Evolutionary conservation across 768 basidiomycete genomes (phyloP).

Genomic region (Leccinum uliginosum): DNA sequence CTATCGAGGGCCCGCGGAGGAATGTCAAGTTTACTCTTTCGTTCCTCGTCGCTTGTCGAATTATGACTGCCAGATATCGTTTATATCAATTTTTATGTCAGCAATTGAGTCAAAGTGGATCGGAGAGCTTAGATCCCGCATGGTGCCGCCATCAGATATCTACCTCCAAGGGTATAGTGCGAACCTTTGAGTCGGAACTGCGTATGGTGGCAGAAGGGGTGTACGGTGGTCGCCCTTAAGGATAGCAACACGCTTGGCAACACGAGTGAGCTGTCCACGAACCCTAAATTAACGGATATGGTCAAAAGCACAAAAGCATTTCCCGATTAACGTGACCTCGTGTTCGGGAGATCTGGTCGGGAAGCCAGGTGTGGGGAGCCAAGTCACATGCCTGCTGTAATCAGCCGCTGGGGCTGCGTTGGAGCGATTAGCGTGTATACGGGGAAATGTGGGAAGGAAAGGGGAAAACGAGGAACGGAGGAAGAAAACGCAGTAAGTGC

Average conservation of each 20-base stretch:
- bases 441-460: background rate
- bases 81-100: background rate
- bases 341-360: conserved; percentile 20
- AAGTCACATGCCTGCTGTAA: conserved; percentile 11
- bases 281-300: conserved; percentile 32
- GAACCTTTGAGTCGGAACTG: conserved; percentile 10
- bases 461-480: conserved; percentile 6
- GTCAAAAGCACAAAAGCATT: conserved; percentile 19
- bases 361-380: conserved; percentile 13
- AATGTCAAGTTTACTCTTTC: conserved; percentile 1
- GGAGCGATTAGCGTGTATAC: conserved; percentile 16
- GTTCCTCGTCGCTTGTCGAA: conserved; percentile 7
- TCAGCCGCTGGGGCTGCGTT: conserved; percentile 15
- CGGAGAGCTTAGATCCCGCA: conserved; percentile 20
- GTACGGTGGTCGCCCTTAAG: conserved; percentile 21
- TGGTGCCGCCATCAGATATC: conserved; percentile 15
- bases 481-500: conserved; percentile 4
- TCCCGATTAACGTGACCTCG: conserved; percentile 25
- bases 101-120: background rate
- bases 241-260: conserved; percentile 13
- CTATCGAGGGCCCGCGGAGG: conserved; percentile 27
- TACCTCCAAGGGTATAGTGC: conserved; percentile 12
- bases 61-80: background rate
- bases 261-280: conserved; percentile 11
- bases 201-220: conserved; percentile 9